phyloP scores from a whole-genome alignment of 1,284 basidiomycete species.

The Erythrobasidium hasegawianum region DNA sequence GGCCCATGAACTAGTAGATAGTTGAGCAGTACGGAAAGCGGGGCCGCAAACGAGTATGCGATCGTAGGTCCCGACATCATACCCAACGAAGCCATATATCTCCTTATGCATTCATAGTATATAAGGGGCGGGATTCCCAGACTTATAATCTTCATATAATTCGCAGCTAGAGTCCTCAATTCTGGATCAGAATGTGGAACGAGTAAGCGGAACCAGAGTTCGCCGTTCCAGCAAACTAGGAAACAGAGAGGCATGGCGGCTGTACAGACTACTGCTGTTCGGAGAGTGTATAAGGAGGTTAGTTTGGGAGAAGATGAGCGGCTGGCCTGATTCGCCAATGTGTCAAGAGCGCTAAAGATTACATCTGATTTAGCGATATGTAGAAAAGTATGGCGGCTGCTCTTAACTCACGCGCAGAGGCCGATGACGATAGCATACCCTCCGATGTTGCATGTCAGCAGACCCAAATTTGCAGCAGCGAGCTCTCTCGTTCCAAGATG shows the following conservation, averaged over 20 bases:
- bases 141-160: slow-evolving; percentile 68
- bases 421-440: slow-evolving; percentile 41
- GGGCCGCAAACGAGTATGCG: slow-evolving; percentile 69
- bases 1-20: slow-evolving; percentile 64
- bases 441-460: slow-evolving; percentile 42
- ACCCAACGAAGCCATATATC: slow-evolving; percentile 19
- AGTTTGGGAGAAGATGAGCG: slow-evolving; percentile 33
- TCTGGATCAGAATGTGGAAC: slow-evolving; percentile 58
- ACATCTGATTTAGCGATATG: neutral
- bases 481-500: slow-evolving; percentile 37
- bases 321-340: slow-evolving; percentile 43
- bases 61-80: slow-evolving; percentile 27
- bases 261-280: slow-evolving; percentile 40
- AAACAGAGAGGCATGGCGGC: slow-evolving; percentile 38
- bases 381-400: neutral
- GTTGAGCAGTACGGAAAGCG: slow-evolving; percentile 77
- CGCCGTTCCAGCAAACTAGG: slow-evolving; percentile 41
- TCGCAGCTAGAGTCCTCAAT: slow-evolving; percentile 70
- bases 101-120: slow-evolving; percentile 51
- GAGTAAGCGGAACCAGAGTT: slow-evolving; percentile 64
- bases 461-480: slow-evolving; percentile 41
- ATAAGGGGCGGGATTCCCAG: slow-evolving; percentile 84
- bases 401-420: slow-evolving; percentile 1
- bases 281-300: slow-evolving; percentile 41
- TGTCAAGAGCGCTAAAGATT: slow-evolving; percentile 40